A percentile compares a stretch with the other conserved stretches of the same genome.
These are phyloP conservation scores for Panicum miliaceum DNA, from an alignment of 176 grass and related monocot genomes.

Conservation along the genomic window DNA sequence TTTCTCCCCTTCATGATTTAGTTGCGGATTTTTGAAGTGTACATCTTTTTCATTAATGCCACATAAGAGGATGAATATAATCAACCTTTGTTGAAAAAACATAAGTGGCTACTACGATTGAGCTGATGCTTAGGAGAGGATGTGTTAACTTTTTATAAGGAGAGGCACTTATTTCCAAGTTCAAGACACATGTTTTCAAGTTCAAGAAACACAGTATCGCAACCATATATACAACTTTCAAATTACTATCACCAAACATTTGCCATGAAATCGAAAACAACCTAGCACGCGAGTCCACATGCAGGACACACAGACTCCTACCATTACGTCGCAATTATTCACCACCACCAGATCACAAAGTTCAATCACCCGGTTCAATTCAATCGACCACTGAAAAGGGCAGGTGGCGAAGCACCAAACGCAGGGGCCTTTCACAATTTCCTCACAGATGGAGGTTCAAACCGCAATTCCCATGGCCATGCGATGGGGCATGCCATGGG, in stretches of 20 bases:
- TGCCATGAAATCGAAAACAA: neutral
- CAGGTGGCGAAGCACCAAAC: neutral
- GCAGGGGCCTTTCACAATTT: neutral
- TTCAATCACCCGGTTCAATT: neutral
- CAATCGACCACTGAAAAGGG: neutral
- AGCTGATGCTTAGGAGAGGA: neutral
- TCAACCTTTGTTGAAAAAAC: neutral
- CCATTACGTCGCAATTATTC: neutral
- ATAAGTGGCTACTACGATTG: neutral
- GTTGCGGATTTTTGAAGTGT: neutral
- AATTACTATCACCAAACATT: neutral
- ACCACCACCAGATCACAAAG: neutral
- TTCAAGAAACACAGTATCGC: neutral
- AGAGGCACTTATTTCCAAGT: neutral
- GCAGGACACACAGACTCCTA: neutral
- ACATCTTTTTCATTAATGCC: neutral
- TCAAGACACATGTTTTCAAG: neutral
- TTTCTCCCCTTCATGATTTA: neutral
- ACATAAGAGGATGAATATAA: neutral
- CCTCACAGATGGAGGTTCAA: neutral
- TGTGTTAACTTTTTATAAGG: neutral
- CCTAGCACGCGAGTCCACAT: neutral
- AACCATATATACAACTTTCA: neutral
- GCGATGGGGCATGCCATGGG: conserved; percentile 25
- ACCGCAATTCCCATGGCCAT: conserved; percentile 8